Evolutionary conservation across 371 early-diverging fungal genomes (phyloP).

Genomic region (Mucor irregularis): DNA sequence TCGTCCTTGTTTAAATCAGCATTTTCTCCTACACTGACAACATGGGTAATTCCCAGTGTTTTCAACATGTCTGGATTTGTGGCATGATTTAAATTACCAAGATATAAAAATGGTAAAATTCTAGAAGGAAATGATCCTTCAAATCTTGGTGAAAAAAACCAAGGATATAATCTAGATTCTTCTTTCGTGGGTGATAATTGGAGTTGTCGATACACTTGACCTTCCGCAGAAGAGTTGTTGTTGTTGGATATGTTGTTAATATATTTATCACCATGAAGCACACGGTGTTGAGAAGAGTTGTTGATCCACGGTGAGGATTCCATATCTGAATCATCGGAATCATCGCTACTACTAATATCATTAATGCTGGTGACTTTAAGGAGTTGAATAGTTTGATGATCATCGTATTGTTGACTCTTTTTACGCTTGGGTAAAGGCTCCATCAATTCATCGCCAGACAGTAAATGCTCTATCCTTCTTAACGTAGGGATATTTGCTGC

Average conservation of each 20-base stretch:
- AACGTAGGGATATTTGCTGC: constrained; percentile 52
- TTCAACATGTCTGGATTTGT: constrained; percentile 64
- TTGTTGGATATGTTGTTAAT: constrained; percentile 34
- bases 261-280: constrained; percentile 23
- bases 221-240: neutral
- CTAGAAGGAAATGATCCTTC: constrained; percentile 70
- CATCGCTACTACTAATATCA: too few species aligned
- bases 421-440: constrained; percentile 18
- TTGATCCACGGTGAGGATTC: too few species aligned
- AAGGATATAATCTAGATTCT: constrained; percentile 34
- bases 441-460: constrained; percentile 16
- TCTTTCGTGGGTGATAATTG: constrained; percentile 16
- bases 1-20: constrained; percentile 39
- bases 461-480: constrained; percentile 25
- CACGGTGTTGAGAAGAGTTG: constrained; percentile 10
- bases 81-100: constrained; percentile 68
- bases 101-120: constrained; percentile 61
- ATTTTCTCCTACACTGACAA: constrained; percentile 66
- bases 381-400: neutral
- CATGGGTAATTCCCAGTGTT: constrained; percentile 57
- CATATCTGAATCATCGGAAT: neutral
- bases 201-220: constrained; percentile 1
- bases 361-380: neutral
- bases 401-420: constrained; percentile 5
- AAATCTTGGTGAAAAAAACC: constrained; percentile 64